Evolutionary conservation across 805 yeast species (phyloP), one percentile per base, ranked within the genome.

Genomic region (Kluyveromyces wickerhamii): DNA sequence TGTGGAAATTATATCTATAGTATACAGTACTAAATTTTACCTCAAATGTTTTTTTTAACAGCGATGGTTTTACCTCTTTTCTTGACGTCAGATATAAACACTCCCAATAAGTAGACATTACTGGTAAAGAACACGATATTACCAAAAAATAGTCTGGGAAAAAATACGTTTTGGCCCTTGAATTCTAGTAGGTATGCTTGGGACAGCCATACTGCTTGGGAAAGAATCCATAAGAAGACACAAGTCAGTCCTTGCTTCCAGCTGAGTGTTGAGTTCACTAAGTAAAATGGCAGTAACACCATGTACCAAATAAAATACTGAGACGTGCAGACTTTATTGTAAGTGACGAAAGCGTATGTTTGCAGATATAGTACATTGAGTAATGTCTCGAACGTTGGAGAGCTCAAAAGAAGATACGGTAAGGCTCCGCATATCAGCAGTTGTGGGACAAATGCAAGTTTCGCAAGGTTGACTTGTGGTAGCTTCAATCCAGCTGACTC

Each of bases 241-340:
- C 71, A 62, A 0, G 57, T 10, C 0, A 66, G 2, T 1, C 82
- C 83, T 32, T 57, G 61, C 7, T 29, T 31, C 31, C 54, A 41
- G 1, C 60, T 38, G 1, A 69, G 43, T 2, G 48, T 54, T 0
- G 85, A 65, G 7, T 60, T 52, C 2, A 78, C 64, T 6, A 86
- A 53, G 48, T 65, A 79, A 36, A 83, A 73, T 2, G 98, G 97
- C 27, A 89, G 57, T 44, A 88, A 74, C 10, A 87, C 82, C 47
- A 92, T 61, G 51, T 81, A 92, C 98, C 98, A 92, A 42, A 89
- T 74, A 59, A 92, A 92, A 59, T 92, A 92, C 62, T 92, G 98
- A 1, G 96, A 85, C 0, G 98, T 92, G 49, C 86, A 78, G 15
- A 82, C 92, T 58, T 82, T 82, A 60, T 82, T 82, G 59, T 72